phyloP scores from a whole-genome alignment of 2,329 filamentous ascomycete species.

The Colletotrichum kahawae region DNA sequence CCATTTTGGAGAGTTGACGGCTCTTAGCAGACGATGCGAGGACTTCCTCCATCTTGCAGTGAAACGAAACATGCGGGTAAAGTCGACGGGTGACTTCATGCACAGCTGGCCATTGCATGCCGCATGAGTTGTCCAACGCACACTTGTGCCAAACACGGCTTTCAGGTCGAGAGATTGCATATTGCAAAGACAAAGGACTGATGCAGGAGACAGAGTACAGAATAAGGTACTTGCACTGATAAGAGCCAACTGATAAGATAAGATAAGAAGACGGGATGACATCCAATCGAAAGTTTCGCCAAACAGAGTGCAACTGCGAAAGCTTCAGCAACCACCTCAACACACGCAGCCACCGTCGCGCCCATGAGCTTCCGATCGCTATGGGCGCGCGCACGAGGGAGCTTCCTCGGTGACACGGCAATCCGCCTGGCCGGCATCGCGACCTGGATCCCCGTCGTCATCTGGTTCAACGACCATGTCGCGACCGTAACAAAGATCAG shows the following conservation, averaged over 20 bases:
- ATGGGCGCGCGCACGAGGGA: slow-evolving; percentile 19
- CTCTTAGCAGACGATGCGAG: background rate
- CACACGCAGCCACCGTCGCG: background rate
- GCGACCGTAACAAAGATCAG: slow-evolving; percentile 62
- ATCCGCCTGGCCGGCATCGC: slow-evolving; percentile 49
- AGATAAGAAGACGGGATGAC: background rate
- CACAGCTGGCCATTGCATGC: background rate
- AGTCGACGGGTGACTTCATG: background rate
- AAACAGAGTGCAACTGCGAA: background rate
- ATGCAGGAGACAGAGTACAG: background rate
- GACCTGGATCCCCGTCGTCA: slow-evolving; percentile 66
- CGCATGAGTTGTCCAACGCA: background rate
- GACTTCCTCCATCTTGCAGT: background rate
- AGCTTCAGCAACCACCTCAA: background rate
- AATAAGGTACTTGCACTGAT: background rate
- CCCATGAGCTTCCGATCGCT: slow-evolving; percentile 17
- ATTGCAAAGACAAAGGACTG: background rate
- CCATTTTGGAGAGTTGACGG: background rate
- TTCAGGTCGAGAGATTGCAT: background rate
- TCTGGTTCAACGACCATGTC: slow-evolving; percentile 67
- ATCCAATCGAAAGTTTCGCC: slow-evolving; percentile 3
- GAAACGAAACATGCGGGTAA: background rate
- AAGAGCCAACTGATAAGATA: slow-evolving; percentile 3
- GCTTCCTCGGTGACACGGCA: slow-evolving; percentile 31
- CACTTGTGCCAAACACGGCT: background rate